Evolutionary conservation across 1,139 yeast genomes (phyloP).

Genomic region (Yamadazyma songkhlaensis): DNA sequence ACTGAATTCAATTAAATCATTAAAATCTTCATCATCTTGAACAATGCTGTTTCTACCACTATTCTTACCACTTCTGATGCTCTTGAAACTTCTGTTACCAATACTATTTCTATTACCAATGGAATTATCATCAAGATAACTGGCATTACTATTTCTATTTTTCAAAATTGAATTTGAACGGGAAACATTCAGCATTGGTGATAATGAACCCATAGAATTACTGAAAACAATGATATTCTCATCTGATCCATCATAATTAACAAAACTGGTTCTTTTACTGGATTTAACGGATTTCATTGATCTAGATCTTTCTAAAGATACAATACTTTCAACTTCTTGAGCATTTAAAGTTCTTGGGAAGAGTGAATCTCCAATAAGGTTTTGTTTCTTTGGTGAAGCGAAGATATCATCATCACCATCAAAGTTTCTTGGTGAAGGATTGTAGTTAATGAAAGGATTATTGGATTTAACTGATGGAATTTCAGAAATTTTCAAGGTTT

Average conservation of each 20-base stretch:
- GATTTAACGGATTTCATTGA: constrained; percentile 51
- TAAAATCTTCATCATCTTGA: constrained; percentile 16
- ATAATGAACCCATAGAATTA: constrained; percentile 6
- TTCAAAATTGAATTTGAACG: constrained; percentile 54
- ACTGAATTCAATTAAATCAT: constrained; percentile 56
- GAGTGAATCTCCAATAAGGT: constrained; percentile 56
- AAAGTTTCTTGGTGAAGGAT: constrained; percentile 7
- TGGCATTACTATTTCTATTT: constrained; percentile 14
- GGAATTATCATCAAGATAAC: constrained; percentile 5
- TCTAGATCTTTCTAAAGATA: constrained; percentile 66
- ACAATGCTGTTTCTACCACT: not conserved
- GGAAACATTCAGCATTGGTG: constrained; percentile 17
- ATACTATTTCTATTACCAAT: constrained; percentile 1
- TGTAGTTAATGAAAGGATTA: constrained; percentile 14
- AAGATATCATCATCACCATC: constrained; percentile 16
- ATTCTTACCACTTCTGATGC: not conserved
- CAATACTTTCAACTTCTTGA: constrained; percentile 72
- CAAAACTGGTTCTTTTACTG: constrained; percentile 41
- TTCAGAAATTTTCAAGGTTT: not conserved
- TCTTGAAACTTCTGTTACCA: constrained; percentile 6
- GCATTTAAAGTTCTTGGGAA: constrained; percentile 68
- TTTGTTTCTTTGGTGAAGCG: constrained; percentile 32
- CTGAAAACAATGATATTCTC: constrained; percentile 37
- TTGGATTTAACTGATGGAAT: constrained; percentile 8
- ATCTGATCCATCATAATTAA: constrained; percentile 48